Base-by-base conservation (phyloP, 2,329 filamentous ascomycete genomes). In the Sporothrix pallida region DNA sequence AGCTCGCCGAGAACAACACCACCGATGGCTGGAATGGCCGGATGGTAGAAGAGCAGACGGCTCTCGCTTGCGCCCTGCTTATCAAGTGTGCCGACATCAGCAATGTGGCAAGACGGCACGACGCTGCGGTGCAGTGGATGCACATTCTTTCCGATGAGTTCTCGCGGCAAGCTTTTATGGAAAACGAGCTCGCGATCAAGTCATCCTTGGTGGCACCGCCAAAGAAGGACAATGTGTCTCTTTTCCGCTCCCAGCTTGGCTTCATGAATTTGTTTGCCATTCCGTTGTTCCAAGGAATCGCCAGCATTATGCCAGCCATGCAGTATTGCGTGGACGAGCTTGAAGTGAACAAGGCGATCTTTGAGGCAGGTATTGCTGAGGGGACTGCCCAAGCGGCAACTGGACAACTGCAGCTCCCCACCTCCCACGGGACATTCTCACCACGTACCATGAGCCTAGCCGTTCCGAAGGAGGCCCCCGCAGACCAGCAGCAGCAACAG, bases 51-150 rank as follows among this genome's bases (percentile, higher is more conserved):
- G 92, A 95, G 77, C 89, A 94, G 77, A 92, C 91, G 77, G 90
- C 93, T 10, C 83, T 98, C 65, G 86, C 92, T n/a, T 98, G 96
- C 82, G 94, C 94, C 15, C 84, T 99, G 73, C 84, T 99, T 74
- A 98, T 99, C 83, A 99, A 99, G 82, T 98, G 96, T 80, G 96
- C 96, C 54, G 96, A 99, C 81, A 98, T 99, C 80, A 98, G 95
- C 84, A 99, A 99, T 81, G 96, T 98, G 81, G 94, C 95, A 72
- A 91, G 96, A 73, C 92, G 90, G 73, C 95, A 96, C 80, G 87
- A 92, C 73, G 90, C 94, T 37, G 96, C 96, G 26, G 86, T 93
- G 60, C 88, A 92, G 80, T 99, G 96, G 96, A 97, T 96, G 78
- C 88, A 92, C 78, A 95, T 97, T 65, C 86, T 99, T n/a, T 95